These are phyloP conservation scores for Phanerochaete sordida DNA, from an alignment of 768 basidiomycete species.

Conservation along the genomic window DNA sequence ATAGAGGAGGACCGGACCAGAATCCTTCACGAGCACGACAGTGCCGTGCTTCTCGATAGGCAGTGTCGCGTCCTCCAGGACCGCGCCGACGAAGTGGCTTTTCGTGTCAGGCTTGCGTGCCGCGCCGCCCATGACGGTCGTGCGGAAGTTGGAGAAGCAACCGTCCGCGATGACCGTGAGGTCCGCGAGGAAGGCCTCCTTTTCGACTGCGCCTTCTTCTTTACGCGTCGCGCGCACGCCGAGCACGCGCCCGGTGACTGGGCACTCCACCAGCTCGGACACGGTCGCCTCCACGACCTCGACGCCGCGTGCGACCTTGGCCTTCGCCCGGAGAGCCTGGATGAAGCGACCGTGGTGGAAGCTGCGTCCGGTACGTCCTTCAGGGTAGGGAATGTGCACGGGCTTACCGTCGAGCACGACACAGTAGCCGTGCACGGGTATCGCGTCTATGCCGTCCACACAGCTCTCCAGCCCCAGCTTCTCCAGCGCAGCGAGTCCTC, in stretches of 20 bases:
- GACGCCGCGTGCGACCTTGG: constrained; percentile 56
- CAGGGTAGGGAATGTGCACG: constrained; percentile 90
- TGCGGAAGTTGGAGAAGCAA: constrained; percentile 91
- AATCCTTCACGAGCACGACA: constrained; percentile 73
- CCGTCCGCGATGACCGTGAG: constrained; percentile 91
- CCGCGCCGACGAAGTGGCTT: constrained; percentile 81
- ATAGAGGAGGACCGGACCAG: constrained; percentile 89
- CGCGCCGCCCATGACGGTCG: constrained; percentile 52
- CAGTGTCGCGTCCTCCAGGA: constrained; percentile 70
- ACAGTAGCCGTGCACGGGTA: constrained; percentile 83
- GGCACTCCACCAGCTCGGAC: constrained; percentile 65
- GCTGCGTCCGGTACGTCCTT: constrained; percentile 64
- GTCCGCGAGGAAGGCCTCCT: constrained; percentile 63
- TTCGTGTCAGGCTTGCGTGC: constrained; percentile 50
- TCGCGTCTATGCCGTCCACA: constrained; percentile 85
- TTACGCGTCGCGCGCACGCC: constrained; percentile 61
- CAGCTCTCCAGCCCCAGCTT: constrained; percentile 73
- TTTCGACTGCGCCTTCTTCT: constrained; percentile 32
- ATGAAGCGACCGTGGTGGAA: constrained; percentile 96
- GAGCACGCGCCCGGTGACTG: constrained; percentile 47
- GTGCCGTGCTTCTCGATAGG: constrained; percentile 81
- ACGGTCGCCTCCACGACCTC: constrained; percentile 85
- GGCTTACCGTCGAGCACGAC: constrained; percentile 61
- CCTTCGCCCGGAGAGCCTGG: constrained; percentile 69
- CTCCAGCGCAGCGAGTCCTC: constrained; percentile 73